phyloP scores from a whole-genome alignment of 441 rosid species.

The Syzygium malaccense region DNA sequence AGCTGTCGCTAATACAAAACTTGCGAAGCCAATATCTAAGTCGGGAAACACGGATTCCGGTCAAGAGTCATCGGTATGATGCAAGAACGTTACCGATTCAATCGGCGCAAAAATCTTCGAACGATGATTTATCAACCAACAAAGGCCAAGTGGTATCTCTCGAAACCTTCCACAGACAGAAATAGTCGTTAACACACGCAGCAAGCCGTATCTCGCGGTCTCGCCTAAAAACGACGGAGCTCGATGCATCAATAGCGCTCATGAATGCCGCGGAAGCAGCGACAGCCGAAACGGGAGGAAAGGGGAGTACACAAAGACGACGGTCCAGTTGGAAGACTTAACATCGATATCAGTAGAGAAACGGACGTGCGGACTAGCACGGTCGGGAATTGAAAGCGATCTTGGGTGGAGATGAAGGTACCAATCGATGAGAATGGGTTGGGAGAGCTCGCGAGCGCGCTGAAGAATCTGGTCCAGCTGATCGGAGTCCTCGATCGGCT shows the following conservation, averaged over 20 bases:
- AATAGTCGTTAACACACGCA: not conserved
- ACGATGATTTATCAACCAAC: not conserved
- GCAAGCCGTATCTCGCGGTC: not conserved
- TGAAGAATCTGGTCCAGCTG: conserved; percentile 60
- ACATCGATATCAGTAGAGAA: not conserved
- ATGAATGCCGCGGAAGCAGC: not conserved
- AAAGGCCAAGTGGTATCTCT: not conserved
- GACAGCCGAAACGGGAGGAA: not conserved
- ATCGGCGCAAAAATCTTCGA: not conserved
- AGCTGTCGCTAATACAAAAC: not conserved
- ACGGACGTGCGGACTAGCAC: too few species aligned
- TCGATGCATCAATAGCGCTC: not conserved
- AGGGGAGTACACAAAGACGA: not conserved
- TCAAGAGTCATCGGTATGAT: not conserved
- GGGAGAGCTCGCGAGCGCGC: conserved; percentile 47
- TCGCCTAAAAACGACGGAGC: not conserved
- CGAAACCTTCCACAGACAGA: not conserved
- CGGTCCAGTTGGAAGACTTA: not conserved
- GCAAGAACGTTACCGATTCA: not conserved
- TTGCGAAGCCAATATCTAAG: not conserved
- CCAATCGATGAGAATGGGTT: conserved; percentile 76
- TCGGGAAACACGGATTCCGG: rapidly evolving
- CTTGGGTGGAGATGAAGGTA: not conserved
- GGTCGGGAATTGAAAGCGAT: not conserved
- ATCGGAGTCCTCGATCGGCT: conserved; percentile 50